Conservation (phyloP, 192 early-diverging fungal species). For the Dimargaris cristalligena region DNA sequence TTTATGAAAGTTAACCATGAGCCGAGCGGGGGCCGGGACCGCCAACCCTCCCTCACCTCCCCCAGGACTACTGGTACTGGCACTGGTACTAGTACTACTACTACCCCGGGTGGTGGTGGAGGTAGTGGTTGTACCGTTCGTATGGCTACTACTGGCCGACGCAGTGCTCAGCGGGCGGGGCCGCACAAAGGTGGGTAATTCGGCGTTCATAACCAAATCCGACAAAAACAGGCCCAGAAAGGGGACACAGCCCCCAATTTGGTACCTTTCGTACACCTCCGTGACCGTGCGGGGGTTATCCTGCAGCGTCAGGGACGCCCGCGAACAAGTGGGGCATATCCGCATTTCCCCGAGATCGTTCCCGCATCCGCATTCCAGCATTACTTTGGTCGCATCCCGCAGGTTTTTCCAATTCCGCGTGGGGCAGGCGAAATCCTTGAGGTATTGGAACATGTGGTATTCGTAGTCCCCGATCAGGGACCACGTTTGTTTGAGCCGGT, state of each 20-base stretch:
- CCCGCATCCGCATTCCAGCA: constrained; percentile 29
- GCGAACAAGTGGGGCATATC: not conserved
- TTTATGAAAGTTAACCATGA: constrained; percentile 37
- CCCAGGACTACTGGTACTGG: not conserved
- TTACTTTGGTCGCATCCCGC: constrained; percentile 29
- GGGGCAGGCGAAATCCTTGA: constrained; percentile 33
- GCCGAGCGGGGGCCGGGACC: constrained; percentile 9
- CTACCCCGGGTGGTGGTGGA: not conserved
- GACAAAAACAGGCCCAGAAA: constrained; percentile 40
- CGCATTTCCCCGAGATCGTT: constrained; percentile 7
- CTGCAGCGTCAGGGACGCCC: constrained; percentile 1
- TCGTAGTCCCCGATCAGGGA: constrained; percentile 23
- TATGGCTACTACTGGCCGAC: not conserved
- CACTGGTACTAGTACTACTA: not conserved
- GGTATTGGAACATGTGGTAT: constrained; percentile 26
- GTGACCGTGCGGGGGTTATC: not conserved
- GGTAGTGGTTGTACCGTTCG: not conserved
- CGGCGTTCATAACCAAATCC: constrained; percentile 37
- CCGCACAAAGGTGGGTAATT: constrained; percentile 30
- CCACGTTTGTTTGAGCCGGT: constrained; percentile 37
- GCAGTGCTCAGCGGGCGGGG: constrained; percentile 6
- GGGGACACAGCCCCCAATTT: constrained; percentile 35
- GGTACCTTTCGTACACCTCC: constrained; percentile 9
- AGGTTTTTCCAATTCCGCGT: constrained; percentile 37
- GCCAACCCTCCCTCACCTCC: not conserved